Conservation (phyloP, 345 rosid species). For the Sisymbrium altissimum region DNA sequence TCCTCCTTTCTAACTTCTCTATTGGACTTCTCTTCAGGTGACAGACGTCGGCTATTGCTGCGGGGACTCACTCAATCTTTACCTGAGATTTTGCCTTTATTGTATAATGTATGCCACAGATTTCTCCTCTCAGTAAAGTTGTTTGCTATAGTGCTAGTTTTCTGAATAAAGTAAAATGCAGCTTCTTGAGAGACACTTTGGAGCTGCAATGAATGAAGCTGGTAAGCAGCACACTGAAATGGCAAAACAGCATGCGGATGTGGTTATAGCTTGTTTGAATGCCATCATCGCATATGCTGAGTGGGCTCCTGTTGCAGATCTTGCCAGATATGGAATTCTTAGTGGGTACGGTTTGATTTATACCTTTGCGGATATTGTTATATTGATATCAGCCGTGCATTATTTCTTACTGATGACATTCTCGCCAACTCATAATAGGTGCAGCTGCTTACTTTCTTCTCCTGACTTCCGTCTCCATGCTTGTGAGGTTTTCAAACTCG, state of each 20-base stretch:
- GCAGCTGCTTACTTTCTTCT: slow-evolving; percentile 74
- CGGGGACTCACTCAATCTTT: slow-evolving; percentile 77
- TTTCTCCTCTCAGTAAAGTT: neutral
- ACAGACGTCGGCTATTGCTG: slow-evolving; percentile 68
- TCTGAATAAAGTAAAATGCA: slow-evolving; percentile 32
- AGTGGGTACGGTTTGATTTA: slow-evolving; percentile 55
- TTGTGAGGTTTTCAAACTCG: slow-evolving; percentile 86
- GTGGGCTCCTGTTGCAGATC: slow-evolving; percentile 91
- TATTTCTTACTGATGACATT: slow-evolving; percentile 3
- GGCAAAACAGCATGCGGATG: slow-evolving; percentile 86
- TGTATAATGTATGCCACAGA: slow-evolving; percentile 55
- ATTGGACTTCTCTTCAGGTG: slow-evolving; percentile 51
- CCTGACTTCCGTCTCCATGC: slow-evolving; percentile 89
- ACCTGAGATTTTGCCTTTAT: slow-evolving; percentile 80
- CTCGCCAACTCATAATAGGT: slow-evolving; percentile 42
- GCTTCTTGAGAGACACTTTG: slow-evolving; percentile 84
- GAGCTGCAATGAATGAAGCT: slow-evolving; percentile 66
- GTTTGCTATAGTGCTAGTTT: slow-evolving; percentile 14
- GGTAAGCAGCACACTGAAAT: slow-evolving; percentile 59
- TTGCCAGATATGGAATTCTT: slow-evolving; percentile 76
- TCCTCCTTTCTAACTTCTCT: slow-evolving; percentile 3
- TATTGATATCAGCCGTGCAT: neutral
- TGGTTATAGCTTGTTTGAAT: slow-evolving; percentile 77
- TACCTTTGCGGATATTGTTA: neutral
- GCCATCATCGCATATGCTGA: slow-evolving; percentile 87